phyloP scores from a whole-genome alignment of 208 protist species.

The Trypanosoma mega region DNA sequence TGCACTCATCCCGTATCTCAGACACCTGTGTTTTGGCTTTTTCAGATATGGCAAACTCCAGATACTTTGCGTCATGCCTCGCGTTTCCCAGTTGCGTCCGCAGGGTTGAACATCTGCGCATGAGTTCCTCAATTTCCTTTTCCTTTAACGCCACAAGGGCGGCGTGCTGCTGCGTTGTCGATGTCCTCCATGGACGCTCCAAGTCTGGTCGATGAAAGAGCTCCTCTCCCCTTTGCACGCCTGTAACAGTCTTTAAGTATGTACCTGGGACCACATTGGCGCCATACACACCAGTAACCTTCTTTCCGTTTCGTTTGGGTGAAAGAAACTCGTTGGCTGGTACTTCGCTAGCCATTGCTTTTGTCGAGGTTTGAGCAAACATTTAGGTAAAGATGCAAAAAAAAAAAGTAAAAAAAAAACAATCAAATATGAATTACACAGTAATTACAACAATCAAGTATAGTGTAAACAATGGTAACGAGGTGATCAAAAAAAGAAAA shows the following conservation, averaged over 20 bases:
- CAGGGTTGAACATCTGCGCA: conserved; percentile 74
- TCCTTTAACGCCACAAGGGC: conserved; percentile 71
- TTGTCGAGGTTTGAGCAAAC: neutral
- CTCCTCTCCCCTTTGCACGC: conserved; percentile 76
- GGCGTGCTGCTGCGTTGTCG: conserved; percentile 42
- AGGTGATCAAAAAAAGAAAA: too few relatives aligned
- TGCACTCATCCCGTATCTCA: conserved; percentile 48
- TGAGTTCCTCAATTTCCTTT: conserved; percentile 87
- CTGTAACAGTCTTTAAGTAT: conserved; percentile 74
- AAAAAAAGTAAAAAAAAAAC: conserved; percentile 9
- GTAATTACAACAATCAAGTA: too few relatives aligned
- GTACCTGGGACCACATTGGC: conserved; percentile 62
- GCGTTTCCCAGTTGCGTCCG: conserved; percentile 81
- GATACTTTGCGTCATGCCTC: conserved; percentile 59
- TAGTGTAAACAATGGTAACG: too few relatives aligned
- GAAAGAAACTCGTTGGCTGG: conserved; percentile 25
- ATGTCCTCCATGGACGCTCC: conserved; percentile 82
- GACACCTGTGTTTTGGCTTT: conserved; percentile 41
- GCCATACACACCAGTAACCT: conserved; percentile 59
- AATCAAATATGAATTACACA: neutral
- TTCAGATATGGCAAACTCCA: conserved; percentile 64
- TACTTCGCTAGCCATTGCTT: conserved; percentile 14
- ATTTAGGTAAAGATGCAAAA: neutral
- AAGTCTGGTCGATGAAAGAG: conserved; percentile 86
- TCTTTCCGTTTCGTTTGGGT: neutral